These are phyloP conservation scores for Trichoderma koningiopsis DNA, from an alignment of 2,329 filamentous ascomycete genomes.

Conservation along the genomic window DNA sequence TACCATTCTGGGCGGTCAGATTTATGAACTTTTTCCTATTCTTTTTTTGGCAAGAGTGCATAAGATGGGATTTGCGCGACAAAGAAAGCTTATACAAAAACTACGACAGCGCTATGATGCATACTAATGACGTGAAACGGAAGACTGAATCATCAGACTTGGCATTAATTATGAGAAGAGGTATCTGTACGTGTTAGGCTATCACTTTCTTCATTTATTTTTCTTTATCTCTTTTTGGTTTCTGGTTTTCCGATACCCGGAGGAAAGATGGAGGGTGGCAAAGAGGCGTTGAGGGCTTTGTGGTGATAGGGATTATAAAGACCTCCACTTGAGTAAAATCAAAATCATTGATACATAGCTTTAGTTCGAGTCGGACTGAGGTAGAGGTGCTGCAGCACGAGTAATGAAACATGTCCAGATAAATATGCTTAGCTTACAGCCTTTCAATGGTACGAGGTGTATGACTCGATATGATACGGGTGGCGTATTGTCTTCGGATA, in stretches of 20 bases:
- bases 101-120: background rate
- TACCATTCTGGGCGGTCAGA: background rate
- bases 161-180: constrained; percentile 3
- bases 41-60: background rate
- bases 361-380: constrained; percentile 2
- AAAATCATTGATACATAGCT: background rate
- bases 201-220: constrained; percentile 27
- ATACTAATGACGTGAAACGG: constrained; percentile 18
- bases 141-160: constrained; percentile 14
- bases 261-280: constrained; percentile 31
- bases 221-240: background rate
- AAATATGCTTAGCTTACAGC: background rate
- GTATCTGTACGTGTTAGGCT: constrained; percentile 30
- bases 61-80: background rate
- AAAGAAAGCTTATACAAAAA: constrained; percentile 4
- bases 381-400: background rate
- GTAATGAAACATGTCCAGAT: background rate
- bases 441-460: background rate
- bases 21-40: background rate
- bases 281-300: constrained; percentile 27
- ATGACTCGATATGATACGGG: background rate
- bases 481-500: background rate
- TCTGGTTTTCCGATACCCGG: constrained; percentile 35
- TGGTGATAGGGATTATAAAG: background rate
- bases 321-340: background rate